A percentile compares a stretch with the other conserved stretches of the same genome.
Evolutionary conservation across 148 eudicot species (phyloP).

Genomic region (Euryodendron excelsum): DNA sequence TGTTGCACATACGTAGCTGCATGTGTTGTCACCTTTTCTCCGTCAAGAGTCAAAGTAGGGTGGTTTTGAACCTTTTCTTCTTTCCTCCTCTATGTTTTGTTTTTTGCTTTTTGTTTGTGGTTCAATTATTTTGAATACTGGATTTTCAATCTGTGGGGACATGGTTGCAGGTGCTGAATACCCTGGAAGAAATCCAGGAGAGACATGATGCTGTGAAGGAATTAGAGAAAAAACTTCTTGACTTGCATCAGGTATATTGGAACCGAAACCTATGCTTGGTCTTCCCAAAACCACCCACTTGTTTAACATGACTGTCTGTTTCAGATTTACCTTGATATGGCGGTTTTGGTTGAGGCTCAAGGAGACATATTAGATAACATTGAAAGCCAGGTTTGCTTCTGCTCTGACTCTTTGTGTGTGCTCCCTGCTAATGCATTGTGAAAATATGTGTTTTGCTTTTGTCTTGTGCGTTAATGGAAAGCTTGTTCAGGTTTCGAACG

Average conservation of each 20-base stretch:
- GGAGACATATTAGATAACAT: constrained; percentile 58
- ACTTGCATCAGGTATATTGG: constrained; percentile 45
- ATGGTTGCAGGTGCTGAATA: constrained; percentile 40
- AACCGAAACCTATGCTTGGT: neutral
- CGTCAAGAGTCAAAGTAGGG: neutral
- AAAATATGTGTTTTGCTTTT: constrained; percentile 4
- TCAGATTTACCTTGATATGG: constrained; percentile 58
- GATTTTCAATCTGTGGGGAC: neutral
- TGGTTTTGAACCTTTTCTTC: neutral
- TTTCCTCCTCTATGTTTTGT: neutral
- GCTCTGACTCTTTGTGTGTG: neutral
- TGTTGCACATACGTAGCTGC: neutral
- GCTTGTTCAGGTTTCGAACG: constrained; percentile 50
- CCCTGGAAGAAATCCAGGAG: constrained; percentile 59
- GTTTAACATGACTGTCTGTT: neutral
- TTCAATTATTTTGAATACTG: neutral
- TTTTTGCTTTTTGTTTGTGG: neutral
- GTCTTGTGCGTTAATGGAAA: constrained; percentile 25
- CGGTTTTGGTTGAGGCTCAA: constrained; percentile 60
- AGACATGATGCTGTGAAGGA: constrained; percentile 59
- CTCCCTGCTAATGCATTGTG: constrained; percentile 1
- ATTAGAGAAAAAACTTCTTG: constrained; percentile 55
- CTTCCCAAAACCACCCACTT: neutral
- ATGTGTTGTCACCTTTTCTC: neutral
- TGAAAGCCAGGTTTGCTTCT: constrained; percentile 48